Evolutionary conservation across 2,329 filamentous ascomycete species (phyloP).

Genomic region (Ceratocystis smalleyi): DNA sequence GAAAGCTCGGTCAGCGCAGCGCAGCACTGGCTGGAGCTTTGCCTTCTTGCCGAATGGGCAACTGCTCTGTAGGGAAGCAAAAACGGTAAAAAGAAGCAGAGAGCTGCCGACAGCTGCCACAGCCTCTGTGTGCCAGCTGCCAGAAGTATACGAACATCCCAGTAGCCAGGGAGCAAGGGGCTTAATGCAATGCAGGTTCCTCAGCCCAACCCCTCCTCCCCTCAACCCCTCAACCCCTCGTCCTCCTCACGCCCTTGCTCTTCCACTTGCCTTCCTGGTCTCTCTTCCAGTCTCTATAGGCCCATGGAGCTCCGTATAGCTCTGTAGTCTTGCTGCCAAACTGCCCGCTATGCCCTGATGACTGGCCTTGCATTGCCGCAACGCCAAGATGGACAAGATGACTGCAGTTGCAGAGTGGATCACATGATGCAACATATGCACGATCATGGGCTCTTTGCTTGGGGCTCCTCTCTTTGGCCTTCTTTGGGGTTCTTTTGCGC

Average conservation of each 20-base stretch:
- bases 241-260: neutral
- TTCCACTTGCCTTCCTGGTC: too few relatives aligned
- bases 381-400: too few relatives aligned
- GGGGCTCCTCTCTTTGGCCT: neutral
- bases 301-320: too few relatives aligned
- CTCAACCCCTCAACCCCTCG: neutral
- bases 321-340: too few relatives aligned
- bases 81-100: neutral
- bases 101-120: neutral
- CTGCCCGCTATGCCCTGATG: too few relatives aligned
- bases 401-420: neutral
- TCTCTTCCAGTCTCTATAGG: too few relatives aligned
- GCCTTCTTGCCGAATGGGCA: neutral
- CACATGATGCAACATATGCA: neutral
- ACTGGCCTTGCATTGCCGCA: neutral
- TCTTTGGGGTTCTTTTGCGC: slow-evolving; percentile 1
- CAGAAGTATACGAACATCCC: neutral
- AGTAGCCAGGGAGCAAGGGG: neutral
- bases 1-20: neutral
- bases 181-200: neutral
- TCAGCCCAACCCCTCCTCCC: slow-evolving; percentile 5
- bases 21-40: neutral
- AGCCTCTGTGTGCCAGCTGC: neutral
- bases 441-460: neutral
- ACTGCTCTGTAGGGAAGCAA: neutral